phyloP scores from a whole-genome alignment of 2,329 filamentous ascomycete species.

The Zasmidium citrigriseum region DNA sequence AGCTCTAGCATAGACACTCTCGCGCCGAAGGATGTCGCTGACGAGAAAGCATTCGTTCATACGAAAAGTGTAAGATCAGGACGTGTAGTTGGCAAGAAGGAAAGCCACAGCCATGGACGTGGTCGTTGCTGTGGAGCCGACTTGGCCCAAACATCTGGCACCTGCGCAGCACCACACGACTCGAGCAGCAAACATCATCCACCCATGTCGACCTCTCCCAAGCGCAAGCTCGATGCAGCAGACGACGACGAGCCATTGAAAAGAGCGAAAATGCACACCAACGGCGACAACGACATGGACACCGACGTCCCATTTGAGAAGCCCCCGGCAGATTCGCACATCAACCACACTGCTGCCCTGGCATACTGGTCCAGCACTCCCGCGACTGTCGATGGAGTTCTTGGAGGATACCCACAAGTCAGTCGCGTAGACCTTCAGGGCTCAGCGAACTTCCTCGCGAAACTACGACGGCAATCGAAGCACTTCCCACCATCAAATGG shows the following conservation, averaged over 20 bases:
- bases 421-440: constrained; percentile 71
- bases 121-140: not conserved
- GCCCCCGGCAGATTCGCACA: constrained; percentile 40
- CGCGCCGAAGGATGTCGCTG: not conserved
- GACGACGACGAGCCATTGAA: constrained; percentile 9
- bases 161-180: not conserved
- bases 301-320: constrained; percentile 11
- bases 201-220: constrained; percentile 14
- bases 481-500: constrained; percentile 24
- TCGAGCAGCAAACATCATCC: not conserved
- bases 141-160: not conserved
- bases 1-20: not conserved
- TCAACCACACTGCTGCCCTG: constrained; percentile 46
- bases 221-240: constrained; percentile 13
- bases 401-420: constrained; percentile 71
- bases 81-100: not conserved
- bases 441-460: constrained; percentile 68
- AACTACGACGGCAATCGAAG: constrained; percentile 53
- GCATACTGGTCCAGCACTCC: constrained; percentile 56
- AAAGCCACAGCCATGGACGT: not conserved
- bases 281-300: constrained; percentile 4
- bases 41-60: not conserved
- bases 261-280: constrained; percentile 3
- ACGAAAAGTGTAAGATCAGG: not conserved
- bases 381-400: constrained; percentile 70